Conservation (phyloP, 768 basidiomycete species). For the Tulasnella sp. region DNA sequence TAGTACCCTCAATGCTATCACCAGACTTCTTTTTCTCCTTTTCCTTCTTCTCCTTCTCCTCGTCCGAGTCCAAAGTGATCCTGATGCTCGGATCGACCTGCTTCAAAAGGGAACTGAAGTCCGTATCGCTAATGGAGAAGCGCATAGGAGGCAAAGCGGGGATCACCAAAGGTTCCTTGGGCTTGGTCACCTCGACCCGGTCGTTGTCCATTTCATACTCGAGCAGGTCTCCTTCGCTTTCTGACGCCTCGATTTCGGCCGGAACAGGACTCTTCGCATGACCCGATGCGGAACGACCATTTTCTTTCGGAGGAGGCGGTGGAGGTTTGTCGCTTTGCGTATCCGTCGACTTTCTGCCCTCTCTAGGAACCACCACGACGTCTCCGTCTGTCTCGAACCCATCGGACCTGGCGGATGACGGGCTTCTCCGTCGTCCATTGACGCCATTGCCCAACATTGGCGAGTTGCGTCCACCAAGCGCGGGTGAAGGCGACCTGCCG, state of each 20-base stretch:
- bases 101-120: conserved; percentile 60
- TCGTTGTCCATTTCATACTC: neutral
- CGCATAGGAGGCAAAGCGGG: conserved; percentile 88
- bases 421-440: neutral
- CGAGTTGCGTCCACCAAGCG: neutral
- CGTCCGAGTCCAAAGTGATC: conserved; percentile 9
- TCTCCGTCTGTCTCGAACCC: conserved; percentile 10
- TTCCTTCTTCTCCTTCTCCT: conserved; percentile 17
- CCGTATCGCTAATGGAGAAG: conserved; percentile 82
- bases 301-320: conserved; percentile 30
- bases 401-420: conserved; percentile 14
- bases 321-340: conserved; percentile 24
- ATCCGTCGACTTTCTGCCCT: conserved; percentile 26
- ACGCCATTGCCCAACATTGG: conserved; percentile 6
- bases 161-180: conserved; percentile 55
- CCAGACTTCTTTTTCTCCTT: neutral
- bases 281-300: neutral
- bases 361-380: conserved; percentile 26
- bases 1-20: neutral
- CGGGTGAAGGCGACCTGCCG: neutral
- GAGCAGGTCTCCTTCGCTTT: neutral
- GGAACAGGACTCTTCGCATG: neutral
- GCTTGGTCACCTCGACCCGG: neutral
- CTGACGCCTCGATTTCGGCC: neutral
- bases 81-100: conserved; percentile 36